Percentiles rank a stretch among this genome's conserved stretches.
phyloP scores from a whole-genome alignment of 148 eudicot species.

The Polygonum aviculare region DNA sequence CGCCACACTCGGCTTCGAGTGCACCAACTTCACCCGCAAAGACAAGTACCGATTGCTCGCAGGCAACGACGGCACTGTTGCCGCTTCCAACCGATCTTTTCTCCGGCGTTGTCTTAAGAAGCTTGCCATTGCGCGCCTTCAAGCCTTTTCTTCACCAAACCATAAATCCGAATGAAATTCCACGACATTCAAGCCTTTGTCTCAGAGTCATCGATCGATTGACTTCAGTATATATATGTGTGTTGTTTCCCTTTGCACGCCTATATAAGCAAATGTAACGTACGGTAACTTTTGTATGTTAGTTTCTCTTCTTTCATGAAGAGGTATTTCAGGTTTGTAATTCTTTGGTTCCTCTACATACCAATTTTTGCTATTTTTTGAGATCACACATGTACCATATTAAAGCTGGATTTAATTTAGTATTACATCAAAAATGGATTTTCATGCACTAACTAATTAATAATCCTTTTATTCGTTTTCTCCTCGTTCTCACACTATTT shows the following conservation, averaged over 20 bases:
- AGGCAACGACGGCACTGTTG: constrained; percentile 74
- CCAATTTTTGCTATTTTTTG: neutral
- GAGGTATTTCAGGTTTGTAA: neutral
- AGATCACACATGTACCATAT: too few species aligned
- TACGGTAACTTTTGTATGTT: neutral
- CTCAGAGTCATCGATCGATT: neutral
- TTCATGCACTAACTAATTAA: too few species aligned
- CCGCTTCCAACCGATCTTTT: constrained; percentile 15
- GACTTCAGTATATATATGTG: neutral
- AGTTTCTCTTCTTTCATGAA: neutral
- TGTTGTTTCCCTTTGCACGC: neutral
- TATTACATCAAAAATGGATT: too few species aligned
- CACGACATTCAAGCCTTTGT: neutral
- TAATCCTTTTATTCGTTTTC: too few species aligned
- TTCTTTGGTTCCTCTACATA: neutral
- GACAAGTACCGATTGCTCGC: constrained; percentile 84
- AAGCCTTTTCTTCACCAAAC: constrained; percentile 32
- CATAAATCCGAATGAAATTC: too few species aligned
- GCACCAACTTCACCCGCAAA: constrained; percentile 71
- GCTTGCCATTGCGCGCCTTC: constrained; percentile 18
- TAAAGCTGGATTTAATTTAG: too few species aligned
- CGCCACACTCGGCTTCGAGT: constrained; percentile 80
- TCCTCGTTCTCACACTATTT: too few species aligned
- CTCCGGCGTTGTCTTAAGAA: constrained; percentile 17
- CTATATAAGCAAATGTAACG: neutral